These are phyloP conservation scores for Entelexis sorbosivorans DNA, from an alignment of 1,139 yeast species.

Conservation along the genomic window DNA sequence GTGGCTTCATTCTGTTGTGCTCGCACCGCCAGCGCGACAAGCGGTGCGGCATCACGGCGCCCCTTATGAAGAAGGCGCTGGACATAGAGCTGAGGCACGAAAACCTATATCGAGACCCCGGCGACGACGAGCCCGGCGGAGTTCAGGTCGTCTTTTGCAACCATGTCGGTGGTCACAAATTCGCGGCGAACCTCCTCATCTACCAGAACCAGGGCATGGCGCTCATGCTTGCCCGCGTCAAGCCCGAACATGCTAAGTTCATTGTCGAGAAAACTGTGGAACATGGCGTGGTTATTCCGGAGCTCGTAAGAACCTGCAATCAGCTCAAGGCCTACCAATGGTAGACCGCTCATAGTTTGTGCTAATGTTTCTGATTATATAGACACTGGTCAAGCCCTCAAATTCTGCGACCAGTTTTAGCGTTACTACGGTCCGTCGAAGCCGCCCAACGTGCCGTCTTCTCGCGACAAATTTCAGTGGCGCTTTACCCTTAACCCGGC, in stretches of 20 bases:
- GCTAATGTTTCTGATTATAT: too few species aligned
- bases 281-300: slow-evolving; percentile 62
- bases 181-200: slow-evolving; percentile 74
- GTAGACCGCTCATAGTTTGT: slow-evolving; percentile 8
- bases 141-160: slow-evolving; percentile 57
- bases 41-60: slow-evolving; percentile 89
- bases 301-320: slow-evolving; percentile 47
- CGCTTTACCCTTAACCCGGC: slow-evolving; percentile 4
- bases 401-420: too few species aligned
- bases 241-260: slow-evolving; percentile 62
- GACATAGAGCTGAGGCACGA: slow-evolving; percentile 60
- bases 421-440: too few species aligned
- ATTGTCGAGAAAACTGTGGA: slow-evolving; percentile 65
- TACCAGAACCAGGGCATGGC: slow-evolving; percentile 64
- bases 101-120: slow-evolving; percentile 56
- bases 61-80: slow-evolving; percentile 72
- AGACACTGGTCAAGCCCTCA: too few species aligned
- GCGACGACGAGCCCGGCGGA: slow-evolving; percentile 54
- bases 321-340: slow-evolving; percentile 19
- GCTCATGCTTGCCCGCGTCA: slow-evolving; percentile 79
- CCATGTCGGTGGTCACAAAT: slow-evolving; percentile 95
- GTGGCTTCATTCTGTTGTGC: slow-evolving; percentile 62
- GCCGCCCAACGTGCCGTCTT: too few species aligned
- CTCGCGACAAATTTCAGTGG: not conserved
- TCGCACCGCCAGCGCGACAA: slow-evolving; percentile 88